Percentiles rank a stretch among this genome's conserved stretches.
Conservation (phyloP, 2,329 filamentous ascomycete genomes). For the Alternaria triticimaculans region DNA sequence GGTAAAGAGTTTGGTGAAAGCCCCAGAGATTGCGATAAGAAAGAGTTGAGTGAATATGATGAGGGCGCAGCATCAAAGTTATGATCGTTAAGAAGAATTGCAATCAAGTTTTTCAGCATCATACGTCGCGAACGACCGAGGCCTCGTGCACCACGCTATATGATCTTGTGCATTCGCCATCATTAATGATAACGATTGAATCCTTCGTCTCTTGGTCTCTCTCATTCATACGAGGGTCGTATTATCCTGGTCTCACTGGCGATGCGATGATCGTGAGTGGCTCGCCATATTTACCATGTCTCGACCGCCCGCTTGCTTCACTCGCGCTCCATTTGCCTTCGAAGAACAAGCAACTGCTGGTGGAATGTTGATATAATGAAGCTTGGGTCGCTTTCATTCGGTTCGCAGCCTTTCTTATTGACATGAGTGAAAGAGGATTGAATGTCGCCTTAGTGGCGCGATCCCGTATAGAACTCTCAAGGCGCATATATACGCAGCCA, state of each 20-base stretch:
- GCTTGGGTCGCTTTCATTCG: neutral
- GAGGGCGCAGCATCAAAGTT: constrained; percentile 4
- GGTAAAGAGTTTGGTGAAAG: constrained; percentile 30
- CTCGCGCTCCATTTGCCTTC: neutral
- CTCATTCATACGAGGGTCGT: neutral
- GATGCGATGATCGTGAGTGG: neutral
- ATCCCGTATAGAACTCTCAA: no score
- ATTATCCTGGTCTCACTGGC: neutral
- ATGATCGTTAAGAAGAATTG: neutral
- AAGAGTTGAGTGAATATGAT: constrained; percentile 22
- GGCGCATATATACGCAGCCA: neutral
- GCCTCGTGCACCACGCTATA: neutral
- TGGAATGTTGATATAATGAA: neutral
- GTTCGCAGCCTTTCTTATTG: neutral
- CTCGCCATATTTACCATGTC: neutral
- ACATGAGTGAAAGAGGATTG: neutral
- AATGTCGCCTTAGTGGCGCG: neutral
- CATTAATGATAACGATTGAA: neutral
- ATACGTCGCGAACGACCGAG: neutral
- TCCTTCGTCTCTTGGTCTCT: neutral
- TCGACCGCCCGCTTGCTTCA: neutral
- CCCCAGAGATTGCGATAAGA: constrained; percentile 9
- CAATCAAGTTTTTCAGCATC: neutral
- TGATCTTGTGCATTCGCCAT: neutral
- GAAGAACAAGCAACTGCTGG: neutral